Evolutionary conservation across 257 asterid species (phyloP), one percentile per base, ranked within the genome.

Genomic region (Lithospermum erythrorhizon): DNA sequence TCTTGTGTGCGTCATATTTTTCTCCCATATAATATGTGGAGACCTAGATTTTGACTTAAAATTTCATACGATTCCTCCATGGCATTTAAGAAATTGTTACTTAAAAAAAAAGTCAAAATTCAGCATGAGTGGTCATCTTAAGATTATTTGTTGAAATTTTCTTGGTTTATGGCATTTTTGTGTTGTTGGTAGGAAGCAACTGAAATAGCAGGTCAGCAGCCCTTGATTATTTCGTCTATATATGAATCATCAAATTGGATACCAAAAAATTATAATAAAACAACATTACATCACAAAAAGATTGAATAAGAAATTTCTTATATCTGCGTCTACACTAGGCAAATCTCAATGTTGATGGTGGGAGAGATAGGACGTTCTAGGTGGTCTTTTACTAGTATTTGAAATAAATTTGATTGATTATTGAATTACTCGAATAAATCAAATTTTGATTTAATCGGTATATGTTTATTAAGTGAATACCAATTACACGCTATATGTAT

Each of bases 31-130:
- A 48, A 49, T 58, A 65, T 49, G 55, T 62, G 75, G 65, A 67
- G 58, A 65, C 68, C 58, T 65, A 68, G 68, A 57, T 73, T 78
- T 71, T 76, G 83, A 74, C 83, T 69, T 65, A 35, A 53, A 52
- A 70, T 47, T 65, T 35, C 45, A 35, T 7, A 35, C 30, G 70
- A 74, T 54, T 69, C 69, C 6, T 51, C 67, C 63, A 66, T 58
- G 65, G 69, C 61, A 66, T 35, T 22, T 66, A 27, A 55, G 27
- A 1, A 41, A 41, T 16, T 57, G 64, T 27, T 48, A 32, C 64
- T 59, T 10, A 18, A 41, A 61, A 24, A n/a, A 25, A 51, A 21
- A 61, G 68, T 68, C 68, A 71, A 75, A 61, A 63, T 60, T 27
- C 54, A 29, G 24, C 15, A 23, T 3, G 3, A 10, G 56, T 52